Base-by-base conservation (phyloP, 345 rosid species). In the Pugionium dolabratum region DNA sequence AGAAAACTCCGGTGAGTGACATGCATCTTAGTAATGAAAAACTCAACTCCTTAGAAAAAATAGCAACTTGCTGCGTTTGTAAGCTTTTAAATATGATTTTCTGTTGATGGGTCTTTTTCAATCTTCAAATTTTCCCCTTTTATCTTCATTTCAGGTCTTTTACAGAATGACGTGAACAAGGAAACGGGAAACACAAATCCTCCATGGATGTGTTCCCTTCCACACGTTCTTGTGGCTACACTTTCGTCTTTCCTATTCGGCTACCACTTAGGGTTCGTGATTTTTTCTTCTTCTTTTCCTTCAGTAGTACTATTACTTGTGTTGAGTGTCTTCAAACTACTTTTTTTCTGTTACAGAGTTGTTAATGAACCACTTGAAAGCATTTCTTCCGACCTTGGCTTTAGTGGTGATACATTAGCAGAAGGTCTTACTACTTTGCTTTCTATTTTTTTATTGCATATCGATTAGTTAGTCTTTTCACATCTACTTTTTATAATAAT, bases 301-400 rank as follows among this genome's bases (percentile, higher is more conserved):
- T 43, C 47, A 39, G 33, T 2, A 4, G 1, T 57, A 3, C 49
- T 63, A 4, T 39, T 67, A 1, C 28, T 53, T 67, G 45, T 56
- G 54, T 28, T 54, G 10, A 35, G 18, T 44, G 18, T 18, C 18
- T 53, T 44, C 26, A 27, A 18, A 18, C 18, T 36, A 27, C 47
- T 53, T 56, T 37, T 25, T 37, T 0, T 30, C 6, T 44, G 27
- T 54, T 41, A 41, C 82, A 94, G 99, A 50, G 97, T 94, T 45
- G 99, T 90, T 11, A 94, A 94, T 66, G 99, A 90, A 74, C 97
- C 99, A 2, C 97, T 94, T 72, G 93, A 90, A 75, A 90, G 83
- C 71, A 90, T 94, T 66, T 83, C 99, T 34, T 60, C 69, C 43
- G 99, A 94, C 64, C 91, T 94, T 75, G 91, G 91, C 43, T 94